phyloP scores from a whole-genome alignment of 768 basidiomycete species.

The Omphalotus guepiniiformis region DNA sequence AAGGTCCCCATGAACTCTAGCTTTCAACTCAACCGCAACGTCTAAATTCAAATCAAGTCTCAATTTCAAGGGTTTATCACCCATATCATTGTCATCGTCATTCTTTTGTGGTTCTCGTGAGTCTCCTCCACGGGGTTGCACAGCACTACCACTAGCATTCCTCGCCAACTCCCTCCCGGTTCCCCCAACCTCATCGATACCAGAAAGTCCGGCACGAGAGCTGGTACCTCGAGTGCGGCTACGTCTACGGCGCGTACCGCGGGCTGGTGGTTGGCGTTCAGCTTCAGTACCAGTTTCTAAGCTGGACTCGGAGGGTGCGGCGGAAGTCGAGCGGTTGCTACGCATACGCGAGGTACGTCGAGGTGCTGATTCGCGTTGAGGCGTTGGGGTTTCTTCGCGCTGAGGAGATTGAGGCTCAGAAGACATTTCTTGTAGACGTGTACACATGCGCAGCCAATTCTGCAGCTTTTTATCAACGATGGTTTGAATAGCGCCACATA shows the following conservation, averaged over 20 bases:
- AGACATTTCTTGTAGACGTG: no score
- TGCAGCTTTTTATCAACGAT: no score
- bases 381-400: no score
- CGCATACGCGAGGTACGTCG: no score
- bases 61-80: constrained; percentile 13
- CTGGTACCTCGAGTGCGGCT: constrained; percentile 11
- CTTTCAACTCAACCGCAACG: constrained; percentile 12
- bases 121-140: constrained; percentile 17
- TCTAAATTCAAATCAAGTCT: constrained; percentile 14
- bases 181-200: constrained; percentile 17
- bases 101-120: background rate
- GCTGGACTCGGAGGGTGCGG: no score
- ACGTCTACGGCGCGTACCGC: constrained; percentile 3
- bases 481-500: no score
- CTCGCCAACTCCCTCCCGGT: constrained; percentile 12
- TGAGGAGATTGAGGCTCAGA: no score
- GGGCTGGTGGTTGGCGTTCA: no score
- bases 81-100: constrained; percentile 1
- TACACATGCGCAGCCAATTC: no score
- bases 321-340: no score
- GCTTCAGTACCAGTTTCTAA: no score
- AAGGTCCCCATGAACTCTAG: constrained; percentile 13
- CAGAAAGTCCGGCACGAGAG: constrained; percentile 13
- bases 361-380: no score
- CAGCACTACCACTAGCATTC: constrained; percentile 13